These are phyloP conservation scores for Lipomyces starkeyi DNA, from an alignment of 805 yeast species.

Conservation along the genomic window DNA sequence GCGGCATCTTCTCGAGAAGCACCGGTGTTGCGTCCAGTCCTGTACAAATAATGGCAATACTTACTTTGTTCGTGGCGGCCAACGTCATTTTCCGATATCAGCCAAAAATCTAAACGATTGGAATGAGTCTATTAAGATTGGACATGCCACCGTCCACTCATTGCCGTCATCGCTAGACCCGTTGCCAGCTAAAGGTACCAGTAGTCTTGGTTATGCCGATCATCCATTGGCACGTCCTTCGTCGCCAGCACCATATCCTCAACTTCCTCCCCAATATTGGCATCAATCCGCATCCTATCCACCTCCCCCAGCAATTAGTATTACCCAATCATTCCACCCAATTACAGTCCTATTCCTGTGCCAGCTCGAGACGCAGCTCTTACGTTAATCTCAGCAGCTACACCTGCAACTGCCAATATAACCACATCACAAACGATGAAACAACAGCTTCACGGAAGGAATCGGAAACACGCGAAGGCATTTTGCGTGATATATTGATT, in stretches of 20 bases:
- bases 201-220: conserved; percentile 2
- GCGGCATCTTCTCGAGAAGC: neutral
- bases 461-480: neutral
- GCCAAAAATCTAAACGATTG: conserved; percentile 6
- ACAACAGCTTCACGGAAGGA: neutral
- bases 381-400: neutral
- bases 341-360: neutral
- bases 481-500: neutral
- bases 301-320: conserved; percentile 1
- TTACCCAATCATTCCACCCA: neutral
- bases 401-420: conserved; percentile 2
- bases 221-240: neutral
- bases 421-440: neutral
- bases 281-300: neutral
- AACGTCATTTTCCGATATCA: conserved; percentile 1
- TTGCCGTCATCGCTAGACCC: neutral
- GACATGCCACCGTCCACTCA: neutral
- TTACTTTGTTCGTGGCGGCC: conserved; percentile 10
- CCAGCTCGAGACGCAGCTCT: neutral
- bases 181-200: conserved; percentile 2
- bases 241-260: neutral
- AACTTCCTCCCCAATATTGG: conserved; percentile 4
- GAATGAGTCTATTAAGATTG: conserved; percentile 4
- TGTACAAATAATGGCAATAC: conserved; percentile 1
- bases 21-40: neutral